phyloP scores from a whole-genome alignment of 169 alveolate species.

The Cryptosporidium ubiquitum region DNA sequence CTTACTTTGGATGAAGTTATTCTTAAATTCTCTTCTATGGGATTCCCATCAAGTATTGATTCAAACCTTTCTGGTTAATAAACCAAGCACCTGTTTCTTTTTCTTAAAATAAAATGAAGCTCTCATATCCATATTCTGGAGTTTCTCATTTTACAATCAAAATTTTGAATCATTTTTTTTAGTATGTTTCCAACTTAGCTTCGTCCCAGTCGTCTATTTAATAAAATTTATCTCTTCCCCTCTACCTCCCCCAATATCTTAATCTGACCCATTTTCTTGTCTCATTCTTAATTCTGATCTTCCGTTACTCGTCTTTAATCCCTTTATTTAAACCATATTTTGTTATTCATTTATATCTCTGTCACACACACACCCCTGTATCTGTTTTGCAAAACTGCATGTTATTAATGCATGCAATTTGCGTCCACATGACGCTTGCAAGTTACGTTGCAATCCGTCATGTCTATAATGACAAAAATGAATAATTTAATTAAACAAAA shows the following conservation, averaged over 20 bases:
- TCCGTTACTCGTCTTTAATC: not conserved
- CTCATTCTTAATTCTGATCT: not conserved
- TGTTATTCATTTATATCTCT: not conserved
- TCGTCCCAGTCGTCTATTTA: too few species aligned
- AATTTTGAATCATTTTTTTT: too few species aligned
- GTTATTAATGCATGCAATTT: constrained; percentile 2
- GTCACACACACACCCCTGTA: not conserved
- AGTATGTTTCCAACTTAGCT: too few species aligned
- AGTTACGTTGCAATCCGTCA: not conserved
- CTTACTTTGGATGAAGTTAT: constrained; percentile 80
- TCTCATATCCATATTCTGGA: not conserved
- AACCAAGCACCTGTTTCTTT: not conserved
- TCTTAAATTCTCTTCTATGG: constrained; percentile 58
- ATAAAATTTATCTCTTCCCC: not conserved
- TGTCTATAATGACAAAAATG: not conserved
- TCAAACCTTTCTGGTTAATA: not conserved
- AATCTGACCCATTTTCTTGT: not conserved
- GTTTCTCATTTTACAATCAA: not conserved
- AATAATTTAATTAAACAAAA: not conserved
- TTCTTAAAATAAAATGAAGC: not conserved
- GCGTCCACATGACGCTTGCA: constrained; percentile 1
- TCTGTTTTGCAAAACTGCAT: not conserved
- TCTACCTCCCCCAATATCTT: not conserved
- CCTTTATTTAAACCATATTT: too few species aligned
- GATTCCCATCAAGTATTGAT: constrained; percentile 5